Conservation (phyloP, 2,329 filamentous ascomycete genomes). For the Pseudogymnoascus sp. region DNA sequence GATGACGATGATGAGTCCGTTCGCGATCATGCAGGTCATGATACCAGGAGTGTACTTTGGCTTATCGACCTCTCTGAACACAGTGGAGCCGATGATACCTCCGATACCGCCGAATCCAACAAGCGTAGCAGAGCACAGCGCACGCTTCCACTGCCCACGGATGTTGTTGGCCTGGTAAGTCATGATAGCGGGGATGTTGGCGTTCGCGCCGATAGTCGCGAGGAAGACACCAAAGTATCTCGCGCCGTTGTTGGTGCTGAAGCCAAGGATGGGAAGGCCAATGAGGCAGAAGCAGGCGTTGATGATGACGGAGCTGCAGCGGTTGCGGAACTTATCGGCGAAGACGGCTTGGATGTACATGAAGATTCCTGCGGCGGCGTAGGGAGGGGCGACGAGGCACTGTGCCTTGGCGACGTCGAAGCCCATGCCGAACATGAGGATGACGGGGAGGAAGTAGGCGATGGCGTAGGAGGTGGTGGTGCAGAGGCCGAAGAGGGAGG, state of each 20-base stretch:
- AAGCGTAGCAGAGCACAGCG: slow-evolving; percentile 66
- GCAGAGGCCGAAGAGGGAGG: slow-evolving; percentile 51
- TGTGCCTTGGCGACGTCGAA: slow-evolving; percentile 42
- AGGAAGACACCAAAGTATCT: slow-evolving; percentile 48
- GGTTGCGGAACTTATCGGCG: slow-evolving; percentile 42
- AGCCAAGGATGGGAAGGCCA: slow-evolving; percentile 35
- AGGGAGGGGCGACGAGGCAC: slow-evolving; percentile 44
- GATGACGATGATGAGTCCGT: slow-evolving; percentile 19
- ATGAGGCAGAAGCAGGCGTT: slow-evolving; percentile 36
- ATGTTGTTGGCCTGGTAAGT: slow-evolving; percentile 84
- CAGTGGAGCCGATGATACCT: slow-evolving; percentile 65
- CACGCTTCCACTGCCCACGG: slow-evolving; percentile 81
- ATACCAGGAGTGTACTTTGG: slow-evolving; percentile 37
- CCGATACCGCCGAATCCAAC: slow-evolving; percentile 71
- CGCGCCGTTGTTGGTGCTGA: slow-evolving; percentile 38
- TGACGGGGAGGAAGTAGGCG: slow-evolving; percentile 69
- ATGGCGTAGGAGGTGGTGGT: slow-evolving; percentile 69
- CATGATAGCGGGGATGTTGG: slow-evolving; percentile 66
- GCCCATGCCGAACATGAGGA: slow-evolving; percentile 48
- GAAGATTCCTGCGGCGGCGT: slow-evolving; percentile 35
- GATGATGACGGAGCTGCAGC: slow-evolving; percentile 40
- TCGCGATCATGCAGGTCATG: slow-evolving; percentile 8
- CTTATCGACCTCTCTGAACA: slow-evolving; percentile 54
- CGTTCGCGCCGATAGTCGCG: slow-evolving; percentile 47
- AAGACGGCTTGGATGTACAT: slow-evolving; percentile 37